Conservation (phyloP, 192 early-diverging fungal genomes). For the Dispira simplex region DNA sequence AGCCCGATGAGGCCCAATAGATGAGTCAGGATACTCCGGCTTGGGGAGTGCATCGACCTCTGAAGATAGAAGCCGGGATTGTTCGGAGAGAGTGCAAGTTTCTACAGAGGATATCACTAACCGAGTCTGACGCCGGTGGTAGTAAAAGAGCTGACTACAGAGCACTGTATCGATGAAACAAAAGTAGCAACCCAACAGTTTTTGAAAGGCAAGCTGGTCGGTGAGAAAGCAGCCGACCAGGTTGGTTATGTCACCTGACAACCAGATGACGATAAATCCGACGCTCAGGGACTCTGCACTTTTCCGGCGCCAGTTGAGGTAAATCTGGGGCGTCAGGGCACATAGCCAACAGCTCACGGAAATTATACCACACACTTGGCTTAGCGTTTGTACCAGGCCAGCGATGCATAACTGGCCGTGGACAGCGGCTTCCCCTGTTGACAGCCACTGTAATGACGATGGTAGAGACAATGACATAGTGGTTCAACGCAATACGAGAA, state of each 20-base stretch:
- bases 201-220: constrained; percentile 59
- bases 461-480: not conserved
- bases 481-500: not conserved
- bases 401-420: not conserved
- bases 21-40: not conserved
- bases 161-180: constrained; percentile 21
- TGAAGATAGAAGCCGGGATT: constrained; percentile 10
- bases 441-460: not conserved
- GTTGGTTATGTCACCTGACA: constrained; percentile 50
- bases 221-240: constrained; percentile 54
- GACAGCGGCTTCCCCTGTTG: not conserved
- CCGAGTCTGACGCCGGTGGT: constrained; percentile 8
- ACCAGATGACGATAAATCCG: constrained; percentile 15
- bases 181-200: constrained; percentile 25
- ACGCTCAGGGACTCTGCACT: constrained; percentile 16
- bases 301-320: constrained; percentile 18
- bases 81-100: not conserved
- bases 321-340: constrained; percentile 18
- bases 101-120: not conserved
- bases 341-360: constrained; percentile 18
- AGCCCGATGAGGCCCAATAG: too few relatives aligned
- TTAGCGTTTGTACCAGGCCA: not conserved
- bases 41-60: not conserved
- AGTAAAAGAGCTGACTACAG: constrained; percentile 23
- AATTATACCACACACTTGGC: not conserved